Evolutionary conservation across 179 eudicot species (phyloP).

Genomic region (Silene coronaria): DNA sequence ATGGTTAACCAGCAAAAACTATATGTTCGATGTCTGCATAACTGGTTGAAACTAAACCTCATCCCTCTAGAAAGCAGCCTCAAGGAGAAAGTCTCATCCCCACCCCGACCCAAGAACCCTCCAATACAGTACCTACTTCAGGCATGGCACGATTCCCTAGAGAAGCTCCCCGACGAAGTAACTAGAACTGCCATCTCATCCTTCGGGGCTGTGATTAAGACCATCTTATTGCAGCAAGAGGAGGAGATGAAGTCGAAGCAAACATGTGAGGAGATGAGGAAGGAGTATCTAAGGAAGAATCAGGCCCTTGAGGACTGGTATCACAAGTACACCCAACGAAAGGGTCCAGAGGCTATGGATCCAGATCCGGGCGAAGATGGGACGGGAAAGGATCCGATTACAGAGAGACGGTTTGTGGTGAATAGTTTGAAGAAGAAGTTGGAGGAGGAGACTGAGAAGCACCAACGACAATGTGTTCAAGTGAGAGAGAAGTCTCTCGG

Average conservation of each 20-base stretch:
- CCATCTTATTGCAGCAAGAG: conserved; percentile 64
- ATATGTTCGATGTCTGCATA: conserved; percentile 53
- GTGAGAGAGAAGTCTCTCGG: conserved; percentile 85
- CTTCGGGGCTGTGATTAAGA: conserved; percentile 62
- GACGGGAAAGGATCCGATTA: conserved; percentile 40
- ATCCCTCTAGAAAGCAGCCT: conserved; percentile 76
- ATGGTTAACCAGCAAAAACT: conserved; percentile 62
- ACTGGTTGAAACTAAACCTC: conserved; percentile 81
- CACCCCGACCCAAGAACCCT: conserved; percentile 58
- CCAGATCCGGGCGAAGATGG: conserved; percentile 32
- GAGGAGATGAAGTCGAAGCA: conserved; percentile 83
- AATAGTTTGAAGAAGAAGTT: conserved; percentile 62
- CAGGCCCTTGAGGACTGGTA: conserved; percentile 76
- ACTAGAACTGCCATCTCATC: conserved; percentile 61
- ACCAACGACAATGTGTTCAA: conserved; percentile 62
- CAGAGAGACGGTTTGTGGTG: conserved; percentile 59
- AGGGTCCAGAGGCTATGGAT: conserved; percentile 44
- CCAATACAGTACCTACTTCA: conserved; percentile 71
- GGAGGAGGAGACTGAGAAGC: conserved; percentile 70
- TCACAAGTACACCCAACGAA: conserved; percentile 51
- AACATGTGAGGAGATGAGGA: conserved; percentile 67
- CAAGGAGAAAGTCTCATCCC: conserved; percentile 75
- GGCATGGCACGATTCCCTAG: conserved; percentile 68
- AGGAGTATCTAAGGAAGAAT: conserved; percentile 54
- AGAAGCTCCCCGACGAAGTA: conserved; percentile 79